These are phyloP conservation scores for Euclidium syriacum DNA, from an alignment of 345 rosid genomes.

Conservation along the genomic window DNA sequence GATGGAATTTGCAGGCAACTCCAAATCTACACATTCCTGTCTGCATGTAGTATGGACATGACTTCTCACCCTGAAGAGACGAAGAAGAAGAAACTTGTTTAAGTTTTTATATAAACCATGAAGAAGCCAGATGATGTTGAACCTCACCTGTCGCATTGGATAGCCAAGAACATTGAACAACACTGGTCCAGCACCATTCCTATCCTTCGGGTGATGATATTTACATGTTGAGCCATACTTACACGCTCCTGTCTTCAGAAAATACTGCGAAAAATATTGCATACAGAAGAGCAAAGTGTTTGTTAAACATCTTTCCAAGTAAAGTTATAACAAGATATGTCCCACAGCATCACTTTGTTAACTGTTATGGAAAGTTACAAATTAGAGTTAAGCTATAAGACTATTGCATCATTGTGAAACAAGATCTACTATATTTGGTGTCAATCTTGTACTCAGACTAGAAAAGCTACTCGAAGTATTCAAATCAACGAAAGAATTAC, in stretches of 20 bases:
- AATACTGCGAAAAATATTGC: conserved; percentile 44
- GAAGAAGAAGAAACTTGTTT: background rate
- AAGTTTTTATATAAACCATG: background rate
- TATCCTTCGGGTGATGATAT: conserved; percentile 84
- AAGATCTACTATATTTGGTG: background rate
- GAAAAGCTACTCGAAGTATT: background rate
- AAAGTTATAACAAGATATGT: background rate
- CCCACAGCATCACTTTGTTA: background rate
- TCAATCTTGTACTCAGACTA: background rate
- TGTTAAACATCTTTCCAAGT: background rate
- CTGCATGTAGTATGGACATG: conserved; percentile 76
- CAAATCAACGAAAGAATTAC: background rate
- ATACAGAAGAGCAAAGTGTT: conserved; percentile 8
- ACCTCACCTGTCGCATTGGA: conserved; percentile 71
- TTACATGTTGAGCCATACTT: conserved; percentile 79
- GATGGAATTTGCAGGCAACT: conserved; percentile 80
- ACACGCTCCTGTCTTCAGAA: conserved; percentile 80
- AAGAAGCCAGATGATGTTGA: background rate
- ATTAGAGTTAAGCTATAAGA: background rate
- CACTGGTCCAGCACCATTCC: conserved; percentile 82
- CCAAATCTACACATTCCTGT: conserved; percentile 75
- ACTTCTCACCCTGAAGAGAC: conserved; percentile 60
- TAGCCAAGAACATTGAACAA: conserved; percentile 59
- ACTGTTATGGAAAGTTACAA: background rate
- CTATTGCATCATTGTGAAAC: too few species aligned